phyloP scores from a whole-genome alignment of 2,329 filamentous ascomycete species.

The Claviceps monticola region DNA sequence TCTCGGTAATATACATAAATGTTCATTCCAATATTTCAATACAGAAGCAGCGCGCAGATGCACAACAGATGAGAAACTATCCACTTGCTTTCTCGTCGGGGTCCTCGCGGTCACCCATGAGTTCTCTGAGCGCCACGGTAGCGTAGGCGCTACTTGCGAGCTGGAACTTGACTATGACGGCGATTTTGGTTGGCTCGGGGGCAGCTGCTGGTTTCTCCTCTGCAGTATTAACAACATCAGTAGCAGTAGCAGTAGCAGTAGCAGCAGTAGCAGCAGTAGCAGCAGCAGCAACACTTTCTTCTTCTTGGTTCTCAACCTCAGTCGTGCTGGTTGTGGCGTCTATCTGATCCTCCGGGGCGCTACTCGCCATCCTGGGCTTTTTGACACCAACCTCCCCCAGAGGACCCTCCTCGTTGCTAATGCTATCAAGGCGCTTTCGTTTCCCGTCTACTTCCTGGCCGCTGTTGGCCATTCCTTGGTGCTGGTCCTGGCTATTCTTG shows the following conservation, averaged over 20 bases:
- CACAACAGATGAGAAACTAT: neutral
- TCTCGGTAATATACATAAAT: neutral
- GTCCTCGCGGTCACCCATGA: slow-evolving; percentile 42
- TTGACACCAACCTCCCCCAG: slow-evolving; percentile 2
- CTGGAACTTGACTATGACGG: slow-evolving; percentile 62
- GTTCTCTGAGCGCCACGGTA: slow-evolving; percentile 66
- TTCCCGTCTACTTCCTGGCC: slow-evolving; percentile 7
- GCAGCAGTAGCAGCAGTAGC: too few relatives aligned
- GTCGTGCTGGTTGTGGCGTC: neutral
- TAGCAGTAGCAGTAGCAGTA: neutral
- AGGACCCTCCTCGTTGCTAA: slow-evolving; percentile 4
- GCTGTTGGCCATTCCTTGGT: neutral
- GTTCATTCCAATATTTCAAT: neutral
- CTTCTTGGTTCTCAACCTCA: neutral
- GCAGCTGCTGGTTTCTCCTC: slow-evolving; percentile 11
- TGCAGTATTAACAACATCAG: neutral
- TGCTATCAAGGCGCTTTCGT: slow-evolving; percentile 6
- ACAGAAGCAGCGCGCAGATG: neutral
- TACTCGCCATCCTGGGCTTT: slow-evolving; percentile 4
- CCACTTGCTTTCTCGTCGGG: slow-evolving; percentile 4
- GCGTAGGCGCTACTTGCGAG: slow-evolving; percentile 71
- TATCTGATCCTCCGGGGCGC: neutral
- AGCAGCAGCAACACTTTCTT: neutral
- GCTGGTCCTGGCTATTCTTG: slow-evolving; percentile 17
- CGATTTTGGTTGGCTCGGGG: slow-evolving; percentile 28